Evolutionary conservation across 345 rosid genomes (phyloP).

Genomic region (Mangifera indica): DNA sequence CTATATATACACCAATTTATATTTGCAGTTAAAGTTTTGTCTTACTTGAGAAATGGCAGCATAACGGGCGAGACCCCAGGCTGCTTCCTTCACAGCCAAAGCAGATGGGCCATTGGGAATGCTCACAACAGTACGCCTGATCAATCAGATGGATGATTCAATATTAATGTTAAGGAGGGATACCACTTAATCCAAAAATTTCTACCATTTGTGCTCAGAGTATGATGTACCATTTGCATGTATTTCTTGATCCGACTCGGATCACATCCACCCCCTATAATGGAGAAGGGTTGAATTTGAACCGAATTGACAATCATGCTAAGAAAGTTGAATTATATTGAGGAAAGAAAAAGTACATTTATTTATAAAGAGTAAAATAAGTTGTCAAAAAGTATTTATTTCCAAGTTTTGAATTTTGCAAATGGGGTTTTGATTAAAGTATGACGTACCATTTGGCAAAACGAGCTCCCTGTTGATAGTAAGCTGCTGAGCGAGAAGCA

Average conservation of each 20-base stretch:
- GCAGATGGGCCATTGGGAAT: slow-evolving; percentile 98
- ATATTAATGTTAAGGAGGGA: not conserved
- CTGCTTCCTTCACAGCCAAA: slow-evolving; percentile 94
- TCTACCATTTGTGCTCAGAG: not conserved
- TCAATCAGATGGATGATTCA: slow-evolving; percentile 12
- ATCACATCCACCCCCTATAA: too few relatives aligned
- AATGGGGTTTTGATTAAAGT: too few relatives aligned
- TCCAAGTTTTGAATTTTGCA: too few relatives aligned
- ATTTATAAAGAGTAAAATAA: too few relatives aligned
- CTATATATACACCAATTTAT: not conserved
- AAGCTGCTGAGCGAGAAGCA: slow-evolving; percentile 91
- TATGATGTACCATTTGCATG: slow-evolving; percentile 2
- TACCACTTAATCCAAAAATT: too few relatives aligned
- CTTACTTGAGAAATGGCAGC: slow-evolving; percentile 89
- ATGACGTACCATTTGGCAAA: slow-evolving; percentile 99
- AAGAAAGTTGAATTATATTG: too few relatives aligned
- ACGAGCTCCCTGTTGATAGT: slow-evolving; percentile 99
- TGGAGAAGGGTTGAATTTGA: too few relatives aligned
- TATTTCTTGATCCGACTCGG: too few relatives aligned
- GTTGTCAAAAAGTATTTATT: too few relatives aligned
- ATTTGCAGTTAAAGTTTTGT: not conserved
- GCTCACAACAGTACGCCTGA: slow-evolving; percentile 98
- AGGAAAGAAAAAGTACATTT: too few relatives aligned
- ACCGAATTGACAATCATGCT: too few relatives aligned
- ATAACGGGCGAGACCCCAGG: slow-evolving; percentile 99